phyloP scores from a whole-genome alignment of 2,329 filamentous ascomycete species.

The Fusarium nematophilum region DNA sequence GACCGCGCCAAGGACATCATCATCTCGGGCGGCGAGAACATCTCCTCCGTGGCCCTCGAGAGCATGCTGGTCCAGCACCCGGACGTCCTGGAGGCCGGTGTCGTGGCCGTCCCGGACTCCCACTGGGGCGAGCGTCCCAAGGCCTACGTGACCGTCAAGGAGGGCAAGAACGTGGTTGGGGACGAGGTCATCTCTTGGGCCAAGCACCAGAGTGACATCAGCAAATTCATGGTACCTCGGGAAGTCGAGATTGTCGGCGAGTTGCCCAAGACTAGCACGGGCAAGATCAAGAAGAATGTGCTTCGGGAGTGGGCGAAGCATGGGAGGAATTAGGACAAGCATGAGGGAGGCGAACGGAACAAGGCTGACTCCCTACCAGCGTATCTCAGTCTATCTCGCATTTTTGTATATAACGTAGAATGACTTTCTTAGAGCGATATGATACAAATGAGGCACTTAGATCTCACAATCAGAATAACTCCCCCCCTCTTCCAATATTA shows the following conservation, averaged over 20 bases:
- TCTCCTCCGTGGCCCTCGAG: slow-evolving; percentile 92
- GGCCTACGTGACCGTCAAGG: slow-evolving; percentile 86
- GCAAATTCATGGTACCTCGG: slow-evolving; percentile 86
- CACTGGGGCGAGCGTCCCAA: slow-evolving; percentile 98
- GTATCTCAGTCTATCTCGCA: not conserved
- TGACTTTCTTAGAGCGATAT: slow-evolving; percentile 8
- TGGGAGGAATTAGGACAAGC: slow-evolving; percentile 30
- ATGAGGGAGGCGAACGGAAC: not conserved
- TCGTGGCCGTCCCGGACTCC: slow-evolving; percentile 86
- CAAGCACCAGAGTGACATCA: slow-evolving; percentile 81
- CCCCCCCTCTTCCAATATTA: not conserved
- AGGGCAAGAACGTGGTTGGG: slow-evolving; percentile 60
- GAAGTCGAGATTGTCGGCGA: slow-evolving; percentile 84
- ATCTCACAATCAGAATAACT: not conserved
- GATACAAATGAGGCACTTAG: slow-evolving; percentile 4
- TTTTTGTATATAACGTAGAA: slow-evolving; percentile 10
- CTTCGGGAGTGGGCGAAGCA: slow-evolving; percentile 81
- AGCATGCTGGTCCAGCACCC: slow-evolving; percentile 90
- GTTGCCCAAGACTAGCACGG: slow-evolving; percentile 95
- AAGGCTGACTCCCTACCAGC: not conserved
- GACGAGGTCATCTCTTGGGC: slow-evolving; percentile 88
- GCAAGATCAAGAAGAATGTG: slow-evolving; percentile 96
- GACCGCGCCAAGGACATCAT: slow-evolving; percentile 98
- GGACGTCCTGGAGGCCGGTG: slow-evolving; percentile 88
- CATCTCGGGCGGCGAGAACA: slow-evolving; percentile 97